Percentiles rank a stretch among this genome's conserved stretches.
phyloP scores from a whole-genome alignment of 108 stramenopile genomes.

The Nitzschia putrida region DNA sequence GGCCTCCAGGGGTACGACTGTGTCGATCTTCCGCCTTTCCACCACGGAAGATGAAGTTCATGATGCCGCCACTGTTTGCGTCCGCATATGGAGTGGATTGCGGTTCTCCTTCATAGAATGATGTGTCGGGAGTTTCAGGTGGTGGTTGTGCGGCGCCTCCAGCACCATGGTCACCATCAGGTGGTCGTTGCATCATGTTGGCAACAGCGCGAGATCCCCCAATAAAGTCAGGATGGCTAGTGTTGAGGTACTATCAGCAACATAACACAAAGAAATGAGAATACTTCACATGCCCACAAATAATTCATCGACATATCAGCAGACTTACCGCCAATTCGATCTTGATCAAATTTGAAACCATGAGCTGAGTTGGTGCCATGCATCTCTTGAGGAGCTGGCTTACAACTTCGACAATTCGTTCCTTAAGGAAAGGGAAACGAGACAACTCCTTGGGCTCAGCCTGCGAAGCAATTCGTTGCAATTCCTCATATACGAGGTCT shows the following conservation, averaged over 20 bases:
- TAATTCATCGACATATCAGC: background rate
- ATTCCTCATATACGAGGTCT: slow-evolving; percentile 93
- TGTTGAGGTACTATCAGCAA: slow-evolving; percentile 86
- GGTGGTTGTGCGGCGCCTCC: slow-evolving; percentile 10
- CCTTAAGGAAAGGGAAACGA: slow-evolving; percentile 89
- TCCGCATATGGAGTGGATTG: slow-evolving; percentile 53
- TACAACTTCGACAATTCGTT: slow-evolving; percentile 91
- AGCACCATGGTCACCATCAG: background rate
- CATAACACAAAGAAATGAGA: slow-evolving; percentile 7
- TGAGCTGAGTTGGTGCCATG: slow-evolving; percentile 87
- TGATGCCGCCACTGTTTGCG: slow-evolving; percentile 66
- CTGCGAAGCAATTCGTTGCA: slow-evolving; percentile 90
- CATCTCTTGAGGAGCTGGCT: slow-evolving; percentile 63
- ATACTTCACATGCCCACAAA: background rate
- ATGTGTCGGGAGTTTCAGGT: slow-evolving; percentile 45
- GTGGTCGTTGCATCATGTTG: slow-evolving; percentile 65
- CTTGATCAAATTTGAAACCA: slow-evolving; percentile 93
- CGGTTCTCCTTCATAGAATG: slow-evolving; percentile 52
- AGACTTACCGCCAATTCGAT: slow-evolving; percentile 87
- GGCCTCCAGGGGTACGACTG: slow-evolving; percentile 36
- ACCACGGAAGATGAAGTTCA: slow-evolving; percentile 92
- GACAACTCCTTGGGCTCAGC: slow-evolving; percentile 87
- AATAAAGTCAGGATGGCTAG: slow-evolving; percentile 98
- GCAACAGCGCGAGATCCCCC: slow-evolving; percentile 92
- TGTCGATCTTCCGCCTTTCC: slow-evolving; percentile 34